Percentiles rank a stretch among this genome's conserved stretches.
Conservation (phyloP, 768 basidiomycete species). For the Podaxis sp. region DNA sequence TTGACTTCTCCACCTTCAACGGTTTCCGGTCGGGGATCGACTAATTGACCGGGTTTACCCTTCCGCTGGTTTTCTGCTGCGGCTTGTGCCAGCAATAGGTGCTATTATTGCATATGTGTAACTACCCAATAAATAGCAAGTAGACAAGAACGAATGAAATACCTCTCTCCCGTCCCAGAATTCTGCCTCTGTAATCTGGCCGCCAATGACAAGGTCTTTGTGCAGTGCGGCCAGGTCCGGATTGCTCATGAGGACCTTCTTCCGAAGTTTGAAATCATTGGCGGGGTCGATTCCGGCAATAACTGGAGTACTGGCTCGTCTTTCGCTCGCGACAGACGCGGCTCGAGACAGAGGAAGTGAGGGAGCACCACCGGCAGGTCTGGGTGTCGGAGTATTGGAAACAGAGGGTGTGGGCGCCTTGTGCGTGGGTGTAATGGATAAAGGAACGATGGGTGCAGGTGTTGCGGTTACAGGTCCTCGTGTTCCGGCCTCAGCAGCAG, state of each 20-base stretch:
- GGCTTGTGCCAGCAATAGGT: constrained; percentile 74
- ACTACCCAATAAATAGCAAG: constrained; percentile 14
- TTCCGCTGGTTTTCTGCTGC: constrained; percentile 72
- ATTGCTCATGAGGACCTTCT: constrained; percentile 75
- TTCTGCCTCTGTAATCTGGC: constrained; percentile 87
- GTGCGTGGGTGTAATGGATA: constrained; percentile 23
- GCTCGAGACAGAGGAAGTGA: constrained; percentile 58
- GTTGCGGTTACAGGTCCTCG: constrained; percentile 6
- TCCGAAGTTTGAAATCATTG: constrained; percentile 71
- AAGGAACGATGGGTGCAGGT: constrained; percentile 27
- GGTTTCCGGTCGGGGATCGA: constrained; percentile 85
- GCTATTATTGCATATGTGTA: constrained; percentile 40
- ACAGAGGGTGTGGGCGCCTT: constrained; percentile 21
- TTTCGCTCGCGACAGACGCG: constrained; percentile 57
- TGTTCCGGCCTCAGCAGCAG: constrained; percentile 28
- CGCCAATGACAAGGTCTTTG: constrained; percentile 81
- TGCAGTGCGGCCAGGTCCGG: constrained; percentile 81
- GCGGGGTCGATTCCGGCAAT: constrained; percentile 59
- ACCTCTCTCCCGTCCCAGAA: constrained; percentile 99
- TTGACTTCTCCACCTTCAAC: constrained; percentile 85
- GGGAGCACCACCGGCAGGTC: constrained; percentile 30
- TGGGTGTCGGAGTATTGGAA: constrained; percentile 27
- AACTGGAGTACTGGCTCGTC: constrained; percentile 48
- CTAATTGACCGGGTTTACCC: constrained; percentile 83
- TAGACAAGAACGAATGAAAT: constrained; percentile 19